phyloP scores from a whole-genome alignment of 176 grass and related monocot species.

The Triticum urartu region DNA sequence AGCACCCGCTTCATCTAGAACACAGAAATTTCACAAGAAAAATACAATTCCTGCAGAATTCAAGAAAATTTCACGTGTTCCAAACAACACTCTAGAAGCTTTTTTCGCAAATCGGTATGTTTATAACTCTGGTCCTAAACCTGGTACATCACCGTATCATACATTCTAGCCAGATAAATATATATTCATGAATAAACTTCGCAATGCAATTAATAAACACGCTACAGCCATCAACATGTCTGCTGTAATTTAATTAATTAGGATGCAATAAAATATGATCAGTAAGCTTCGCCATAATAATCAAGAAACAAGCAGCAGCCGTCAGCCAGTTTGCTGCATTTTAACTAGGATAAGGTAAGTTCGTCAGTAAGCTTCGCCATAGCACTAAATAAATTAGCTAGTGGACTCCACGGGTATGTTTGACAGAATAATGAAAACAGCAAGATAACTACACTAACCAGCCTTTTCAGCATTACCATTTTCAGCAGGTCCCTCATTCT shows the following conservation, averaged over 20 bases:
- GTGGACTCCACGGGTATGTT: background rate
- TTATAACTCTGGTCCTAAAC: background rate
- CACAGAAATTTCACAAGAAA: background rate
- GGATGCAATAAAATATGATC: background rate
- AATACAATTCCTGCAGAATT: background rate
- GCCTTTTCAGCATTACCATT: conserved; percentile 72
- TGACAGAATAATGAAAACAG: conserved; percentile 3
- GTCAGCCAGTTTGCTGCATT: background rate
- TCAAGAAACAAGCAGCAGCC: background rate
- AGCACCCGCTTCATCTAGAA: background rate
- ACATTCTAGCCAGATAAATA: background rate
- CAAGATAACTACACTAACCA: conserved; percentile 35
- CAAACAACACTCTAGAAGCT: background rate
- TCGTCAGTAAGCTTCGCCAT: background rate
- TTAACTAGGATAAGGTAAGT: background rate
- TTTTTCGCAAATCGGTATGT: background rate
- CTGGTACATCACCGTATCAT: background rate
- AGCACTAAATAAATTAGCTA: background rate
- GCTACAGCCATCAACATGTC: background rate
- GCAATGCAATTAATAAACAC: background rate
- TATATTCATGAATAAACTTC: background rate
- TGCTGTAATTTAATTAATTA: background rate
- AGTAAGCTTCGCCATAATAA: background rate
- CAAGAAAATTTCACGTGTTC: background rate
- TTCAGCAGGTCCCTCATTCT: conserved; percentile 58